Percentiles rank a stretch among this genome's conserved stretches.
phyloP scores from a whole-genome alignment of 495 filamentous ascomycete genomes.

The Oidiodendron maius region DNA sequence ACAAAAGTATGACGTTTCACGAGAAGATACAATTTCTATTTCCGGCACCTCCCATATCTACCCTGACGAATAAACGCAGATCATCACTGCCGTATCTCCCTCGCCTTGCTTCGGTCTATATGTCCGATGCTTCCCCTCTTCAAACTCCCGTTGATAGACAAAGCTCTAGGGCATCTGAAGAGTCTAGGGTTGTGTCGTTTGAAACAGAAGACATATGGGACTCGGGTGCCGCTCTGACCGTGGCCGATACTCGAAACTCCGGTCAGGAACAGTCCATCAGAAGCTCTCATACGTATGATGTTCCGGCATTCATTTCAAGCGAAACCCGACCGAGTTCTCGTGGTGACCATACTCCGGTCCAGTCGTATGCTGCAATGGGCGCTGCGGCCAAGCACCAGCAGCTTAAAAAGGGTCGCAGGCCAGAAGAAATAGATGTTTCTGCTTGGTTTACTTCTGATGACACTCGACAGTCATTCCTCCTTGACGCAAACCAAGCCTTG shows the following conservation, averaged over 20 bases:
- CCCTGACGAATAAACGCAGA: constrained; percentile 23
- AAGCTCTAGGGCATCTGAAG: constrained; percentile 14
- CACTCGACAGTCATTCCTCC: constrained; percentile 14
- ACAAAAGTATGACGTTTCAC: constrained; percentile 46
- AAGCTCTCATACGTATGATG: background rate
- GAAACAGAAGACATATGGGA: constrained; percentile 34
- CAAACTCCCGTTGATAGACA: constrained; percentile 8
- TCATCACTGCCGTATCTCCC: constrained; percentile 34
- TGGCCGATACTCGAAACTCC: constrained; percentile 30
- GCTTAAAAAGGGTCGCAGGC: background rate
- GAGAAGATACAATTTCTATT: constrained; percentile 46
- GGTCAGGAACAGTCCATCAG: constrained; percentile 9
- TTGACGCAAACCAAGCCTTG: constrained; percentile 12
- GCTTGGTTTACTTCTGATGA: constrained; percentile 1
- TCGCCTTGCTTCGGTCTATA: constrained; percentile 14
- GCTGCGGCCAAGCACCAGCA: too few species aligned
- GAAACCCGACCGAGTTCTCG: background rate
- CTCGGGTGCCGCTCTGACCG: constrained; percentile 26
- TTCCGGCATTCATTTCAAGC: too few species aligned
- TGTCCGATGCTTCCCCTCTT: constrained; percentile 4
- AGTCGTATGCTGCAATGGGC: too few species aligned
- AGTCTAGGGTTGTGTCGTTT: constrained; percentile 18
- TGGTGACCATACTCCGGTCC: background rate
- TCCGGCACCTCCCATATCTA: constrained; percentile 28
- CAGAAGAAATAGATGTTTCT: background rate